Evolutionary conservation across 1,139 yeast species (phyloP).

Genomic region (Pichia sp.): DNA sequence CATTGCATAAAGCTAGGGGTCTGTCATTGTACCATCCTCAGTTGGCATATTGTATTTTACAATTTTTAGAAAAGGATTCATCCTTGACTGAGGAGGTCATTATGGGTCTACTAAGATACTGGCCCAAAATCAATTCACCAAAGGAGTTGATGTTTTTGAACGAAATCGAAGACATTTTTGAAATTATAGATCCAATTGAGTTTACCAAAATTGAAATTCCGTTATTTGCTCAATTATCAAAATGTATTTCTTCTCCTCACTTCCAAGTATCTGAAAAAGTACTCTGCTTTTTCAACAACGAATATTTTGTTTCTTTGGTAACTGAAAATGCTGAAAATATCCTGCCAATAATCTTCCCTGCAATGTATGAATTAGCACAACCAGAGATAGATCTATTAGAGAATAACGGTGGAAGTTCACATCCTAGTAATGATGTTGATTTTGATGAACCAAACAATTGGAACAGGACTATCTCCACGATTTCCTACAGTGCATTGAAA

Average conservation of each 20-base stretch:
- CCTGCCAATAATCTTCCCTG: slow-evolving; percentile 84
- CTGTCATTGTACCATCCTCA: slow-evolving; percentile 91
- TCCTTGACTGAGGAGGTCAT: slow-evolving; percentile 87
- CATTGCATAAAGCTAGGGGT: slow-evolving; percentile 87
- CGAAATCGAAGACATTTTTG: slow-evolving; percentile 94
- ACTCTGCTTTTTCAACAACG: slow-evolving; percentile 90
- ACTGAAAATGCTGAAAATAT: slow-evolving; percentile 88
- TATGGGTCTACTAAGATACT: slow-evolving; percentile 83
- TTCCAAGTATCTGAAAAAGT: slow-evolving; percentile 97
- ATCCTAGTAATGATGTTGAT: slow-evolving; percentile 8
- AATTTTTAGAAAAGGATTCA: slow-evolving; percentile 92
- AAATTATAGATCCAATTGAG: slow-evolving; percentile 91
- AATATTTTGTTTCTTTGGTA: slow-evolving; percentile 80
- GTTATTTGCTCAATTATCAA: slow-evolving; percentile 84
- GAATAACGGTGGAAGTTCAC: slow-evolving; percentile 29
- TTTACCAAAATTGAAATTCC: slow-evolving; percentile 91
- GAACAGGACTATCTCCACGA: slow-evolving; percentile 88
- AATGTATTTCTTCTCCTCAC: slow-evolving; percentile 91
- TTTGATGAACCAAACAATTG: slow-evolving; percentile 37
- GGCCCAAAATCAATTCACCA: slow-evolving; percentile 96
- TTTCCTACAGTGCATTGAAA: slow-evolving; percentile 86
- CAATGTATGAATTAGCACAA: slow-evolving; percentile 71
- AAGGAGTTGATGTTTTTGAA: slow-evolving; percentile 94
- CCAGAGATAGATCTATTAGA: slow-evolving; percentile 31
- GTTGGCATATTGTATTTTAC: slow-evolving; percentile 93